Base-by-base conservation (phyloP, 1,139 yeast species). In the Blastobotrys apis region DNA sequence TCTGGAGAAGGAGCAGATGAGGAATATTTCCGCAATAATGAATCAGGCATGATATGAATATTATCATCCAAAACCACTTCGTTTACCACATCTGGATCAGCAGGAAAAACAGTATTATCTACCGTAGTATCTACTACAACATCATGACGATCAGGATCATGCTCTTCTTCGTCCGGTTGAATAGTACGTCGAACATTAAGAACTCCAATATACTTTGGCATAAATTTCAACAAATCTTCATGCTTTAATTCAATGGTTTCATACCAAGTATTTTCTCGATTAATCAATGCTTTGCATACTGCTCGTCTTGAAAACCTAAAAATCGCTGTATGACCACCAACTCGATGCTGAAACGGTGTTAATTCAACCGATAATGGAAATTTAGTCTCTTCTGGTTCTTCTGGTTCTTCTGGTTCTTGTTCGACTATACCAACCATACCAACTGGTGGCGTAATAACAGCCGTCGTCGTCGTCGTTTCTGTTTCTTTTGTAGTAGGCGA, bases 281-380 rank as follows among this genome's bases (percentile, higher is more conserved):
- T 87, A 51, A 88, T 85, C 50, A 92, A 69, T 1, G 94, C 94
- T 64, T 94, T 94, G 65, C 98, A 92, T n/a, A 94, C 96, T 0
- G 97, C 97, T 47, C 86, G 73, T 55, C 81, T 84, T 5, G 95
- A 84, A 60, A 92, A 92, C 52, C 92, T 75, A 66, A 92, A 94
- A 38, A 94, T 88, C 1, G 97, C 97, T 0, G 97, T 92, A 62
- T 94, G 99, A 0, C 99, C 99, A 8, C 99, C 99, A 5, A 94
- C 98, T 59, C 85, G 85, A 60, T 92, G 90, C 53, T 82, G 80
- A 67, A 84, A 90, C 1, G 95, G 96, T 43, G 86, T 78, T 46
- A 90, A 67, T 60, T 88, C 96, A 1, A 88, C 95, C 1, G 95
- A 62, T 15, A 63, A 54, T 1, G 69, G 69, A 49, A 54, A 59